Evolutionary conservation across 2,329 filamentous ascomycete genomes (phyloP).

Genomic region (Domatiomyces catenatus): DNA sequence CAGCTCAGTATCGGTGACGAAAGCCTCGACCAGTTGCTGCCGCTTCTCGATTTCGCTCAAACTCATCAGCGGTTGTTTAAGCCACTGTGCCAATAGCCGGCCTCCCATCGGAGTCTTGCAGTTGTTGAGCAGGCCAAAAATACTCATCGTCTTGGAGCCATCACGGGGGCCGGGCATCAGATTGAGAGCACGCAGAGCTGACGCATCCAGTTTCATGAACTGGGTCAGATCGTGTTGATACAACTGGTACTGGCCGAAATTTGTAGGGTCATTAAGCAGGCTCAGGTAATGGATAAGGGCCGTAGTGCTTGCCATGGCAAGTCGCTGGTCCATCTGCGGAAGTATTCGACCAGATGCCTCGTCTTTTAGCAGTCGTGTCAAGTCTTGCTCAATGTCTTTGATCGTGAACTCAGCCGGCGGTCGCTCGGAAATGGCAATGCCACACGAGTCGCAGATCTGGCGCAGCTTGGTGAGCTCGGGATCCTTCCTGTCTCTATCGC

Average conservation of each 20-base stretch:
- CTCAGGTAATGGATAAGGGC: conserved; percentile 89
- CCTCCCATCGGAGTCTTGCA: conserved; percentile 95
- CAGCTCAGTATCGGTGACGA: conserved; percentile 81
- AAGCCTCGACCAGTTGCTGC: conserved; percentile 88
- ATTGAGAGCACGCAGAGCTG: conserved; percentile 84
- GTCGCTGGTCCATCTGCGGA: conserved; percentile 80
- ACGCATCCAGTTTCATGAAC: conserved; percentile 96
- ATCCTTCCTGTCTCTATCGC: conserved; percentile 67
- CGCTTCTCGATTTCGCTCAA: conserved; percentile 74
- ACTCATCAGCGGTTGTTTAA: conserved; percentile 94
- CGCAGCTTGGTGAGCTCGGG: conserved; percentile 74
- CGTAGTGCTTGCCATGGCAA: conserved; percentile 89
- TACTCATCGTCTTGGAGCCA: conserved; percentile 91
- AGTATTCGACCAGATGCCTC: conserved; percentile 62
- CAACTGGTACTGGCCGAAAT: conserved; percentile 92
- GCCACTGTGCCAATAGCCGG: conserved; percentile 79
- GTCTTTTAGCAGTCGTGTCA: conserved; percentile 73
- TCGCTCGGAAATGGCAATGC: conserved; percentile 74
- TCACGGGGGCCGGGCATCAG: conserved; percentile 92
- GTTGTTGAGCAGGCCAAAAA: conserved; percentile 87
- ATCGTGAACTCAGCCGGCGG: conserved; percentile 62
- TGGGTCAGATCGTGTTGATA: conserved; percentile 95
- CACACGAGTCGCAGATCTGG: conserved; percentile 82
- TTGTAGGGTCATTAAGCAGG: conserved; percentile 76
- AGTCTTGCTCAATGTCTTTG: conserved; percentile 89